phyloP scores from a whole-genome alignment of 208 protist genomes.

The Trypanosoma caninum region DNA sequence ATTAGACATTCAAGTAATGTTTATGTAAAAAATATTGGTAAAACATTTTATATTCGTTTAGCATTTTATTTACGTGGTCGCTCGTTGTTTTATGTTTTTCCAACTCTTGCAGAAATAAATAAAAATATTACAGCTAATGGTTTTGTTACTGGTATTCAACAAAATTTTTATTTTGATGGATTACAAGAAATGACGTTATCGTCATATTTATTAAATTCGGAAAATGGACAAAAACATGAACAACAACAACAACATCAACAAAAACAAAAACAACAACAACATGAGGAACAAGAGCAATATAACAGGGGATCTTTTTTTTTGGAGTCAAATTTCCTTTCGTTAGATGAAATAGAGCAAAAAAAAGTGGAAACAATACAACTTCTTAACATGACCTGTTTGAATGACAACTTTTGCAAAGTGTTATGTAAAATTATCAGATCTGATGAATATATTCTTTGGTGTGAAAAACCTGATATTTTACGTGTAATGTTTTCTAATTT shows the following conservation, averaged over 20 bases:
- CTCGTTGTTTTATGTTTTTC: slow-evolving; percentile 30
- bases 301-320: too few species aligned
- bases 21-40: slow-evolving; percentile 2
- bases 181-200: neutral
- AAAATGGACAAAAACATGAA: neutral
- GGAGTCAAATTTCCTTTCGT: too few species aligned
- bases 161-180: too few species aligned
- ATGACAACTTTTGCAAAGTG: slow-evolving; percentile 24
- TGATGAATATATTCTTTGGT: slow-evolving; percentile 57
- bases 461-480: slow-evolving; percentile 32
- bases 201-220: neutral
- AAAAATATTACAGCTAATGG: neutral
- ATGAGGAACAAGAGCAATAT: neutral
- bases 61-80: slow-evolving; percentile 36
- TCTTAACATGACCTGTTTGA: slow-evolving; percentile 35
- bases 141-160: too few species aligned
- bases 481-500: slow-evolving; percentile 38
- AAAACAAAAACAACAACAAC: neutral
- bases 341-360: slow-evolving; percentile 23
- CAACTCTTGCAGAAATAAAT: slow-evolving; percentile 14
- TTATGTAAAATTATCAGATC: slow-evolving; percentile 29
- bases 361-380: slow-evolving; percentile 50
- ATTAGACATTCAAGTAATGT: slow-evolving; percentile 2
- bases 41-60: slow-evolving; percentile 35
- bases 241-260: neutral